Evolutionary conservation across 208 protist species (phyloP).

Genomic region (Hexamita inflata): DNA sequence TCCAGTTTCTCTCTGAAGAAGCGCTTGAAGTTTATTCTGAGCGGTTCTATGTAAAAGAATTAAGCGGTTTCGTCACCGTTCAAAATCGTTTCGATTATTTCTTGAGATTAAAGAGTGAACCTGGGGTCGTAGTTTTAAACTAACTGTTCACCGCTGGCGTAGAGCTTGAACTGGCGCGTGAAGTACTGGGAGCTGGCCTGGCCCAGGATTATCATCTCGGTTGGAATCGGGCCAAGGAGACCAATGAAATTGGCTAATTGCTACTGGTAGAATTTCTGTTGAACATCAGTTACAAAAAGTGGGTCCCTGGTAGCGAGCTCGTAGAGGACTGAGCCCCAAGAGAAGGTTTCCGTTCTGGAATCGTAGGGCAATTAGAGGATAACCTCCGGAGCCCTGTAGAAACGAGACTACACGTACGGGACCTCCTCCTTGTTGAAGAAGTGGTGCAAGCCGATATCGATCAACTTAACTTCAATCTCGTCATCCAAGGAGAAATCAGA

Average conservation of each 20-base stretch:
- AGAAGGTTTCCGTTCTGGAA: neutral
- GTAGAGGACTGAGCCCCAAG: neutral
- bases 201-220: neutral
- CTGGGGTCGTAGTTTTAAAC: too few species aligned
- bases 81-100: too few species aligned
- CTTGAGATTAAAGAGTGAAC: too few species aligned
- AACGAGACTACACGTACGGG: neutral
- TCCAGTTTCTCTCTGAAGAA: too few species aligned
- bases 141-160: too few species aligned
- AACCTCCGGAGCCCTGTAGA: neutral
- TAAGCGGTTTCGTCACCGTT: too few species aligned
- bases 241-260: conserved; percentile 32
- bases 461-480: neutral
- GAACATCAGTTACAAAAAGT: conserved; percentile 29
- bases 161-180: conserved; percentile 7
- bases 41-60: too few species aligned
- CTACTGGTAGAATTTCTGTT: conserved; percentile 29
- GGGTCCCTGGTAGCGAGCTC: neutral
- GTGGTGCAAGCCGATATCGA: neutral
- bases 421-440: neutral
- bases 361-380: neutral
- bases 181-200: conserved; percentile 9
- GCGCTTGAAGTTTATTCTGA: too few species aligned
- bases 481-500: neutral
- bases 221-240: conserved; percentile 36